Evolutionary conservation across 2,329 filamentous ascomycete genomes (phyloP).

Genomic region (Penicillium vulpinum): DNA sequence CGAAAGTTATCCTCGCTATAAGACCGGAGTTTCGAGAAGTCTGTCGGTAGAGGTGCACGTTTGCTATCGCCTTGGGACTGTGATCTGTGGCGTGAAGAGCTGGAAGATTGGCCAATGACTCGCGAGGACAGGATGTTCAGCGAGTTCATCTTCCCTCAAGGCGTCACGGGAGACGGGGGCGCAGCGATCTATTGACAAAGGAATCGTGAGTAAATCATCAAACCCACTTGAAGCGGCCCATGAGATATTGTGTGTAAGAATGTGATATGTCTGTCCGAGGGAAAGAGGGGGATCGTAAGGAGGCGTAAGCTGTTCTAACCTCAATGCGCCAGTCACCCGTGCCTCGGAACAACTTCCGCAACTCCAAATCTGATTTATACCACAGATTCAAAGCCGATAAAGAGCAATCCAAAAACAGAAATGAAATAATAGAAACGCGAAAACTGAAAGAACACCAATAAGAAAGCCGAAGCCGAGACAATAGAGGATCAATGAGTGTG

Average conservation of each 20-base stretch:
- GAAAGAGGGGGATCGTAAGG: slow-evolving; percentile 17
- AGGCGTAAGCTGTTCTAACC: slow-evolving; percentile 32
- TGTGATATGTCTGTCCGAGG: slow-evolving; percentile 8
- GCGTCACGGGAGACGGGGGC: slow-evolving; percentile 49
- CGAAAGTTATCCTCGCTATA: slow-evolving; percentile 45
- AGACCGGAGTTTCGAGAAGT: slow-evolving; percentile 42
- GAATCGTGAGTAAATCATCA: slow-evolving; percentile 21
- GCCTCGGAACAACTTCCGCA: slow-evolving; percentile 28
- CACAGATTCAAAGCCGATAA: slow-evolving; percentile 1
- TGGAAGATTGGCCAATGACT: slow-evolving; percentile 64
- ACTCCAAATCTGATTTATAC: slow-evolving; percentile 14
- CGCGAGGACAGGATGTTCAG: slow-evolving; percentile 89
- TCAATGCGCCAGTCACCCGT: slow-evolving; percentile 44
- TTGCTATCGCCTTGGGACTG: slow-evolving; percentile 53
- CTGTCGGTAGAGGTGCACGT: slow-evolving; percentile 32
- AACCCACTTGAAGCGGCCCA: slow-evolving; percentile 15
- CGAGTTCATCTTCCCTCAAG: slow-evolving; percentile 80
- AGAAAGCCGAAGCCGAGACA: slow-evolving; percentile 8
- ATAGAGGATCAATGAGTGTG: slow-evolving; percentile 24
- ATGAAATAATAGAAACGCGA: slow-evolving; percentile 6
- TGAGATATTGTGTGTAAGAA: slow-evolving; percentile 6
- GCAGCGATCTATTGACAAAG: slow-evolving; percentile 34
- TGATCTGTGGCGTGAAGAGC: slow-evolving; percentile 55
- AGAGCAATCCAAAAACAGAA: background rate
- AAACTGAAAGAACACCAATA: slow-evolving; percentile 5